These are phyloP conservation scores for Myxozyma mucilagina DNA, from an alignment of 805 yeast species.

Conservation along the genomic window DNA sequence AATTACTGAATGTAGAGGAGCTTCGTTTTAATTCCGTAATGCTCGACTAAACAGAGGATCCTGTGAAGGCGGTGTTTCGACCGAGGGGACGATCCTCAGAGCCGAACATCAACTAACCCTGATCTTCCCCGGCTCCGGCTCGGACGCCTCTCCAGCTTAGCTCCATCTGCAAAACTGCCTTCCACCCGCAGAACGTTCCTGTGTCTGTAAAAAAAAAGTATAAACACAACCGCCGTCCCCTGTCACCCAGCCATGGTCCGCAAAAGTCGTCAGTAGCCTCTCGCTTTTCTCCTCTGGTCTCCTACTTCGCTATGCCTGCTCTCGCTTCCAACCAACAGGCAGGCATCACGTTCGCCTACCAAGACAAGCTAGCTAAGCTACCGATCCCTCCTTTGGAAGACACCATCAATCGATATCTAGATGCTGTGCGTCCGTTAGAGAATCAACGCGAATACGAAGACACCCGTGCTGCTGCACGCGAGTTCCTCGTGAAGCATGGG, in stretches of 20 bases:
- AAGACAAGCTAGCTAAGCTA: conserved; percentile 58
- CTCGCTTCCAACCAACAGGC: not conserved
- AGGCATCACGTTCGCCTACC: conserved; percentile 57
- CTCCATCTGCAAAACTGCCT: not conserved
- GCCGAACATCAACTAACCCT: not conserved
- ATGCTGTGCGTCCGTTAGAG: conserved; percentile 75
- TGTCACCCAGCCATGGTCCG: not conserved
- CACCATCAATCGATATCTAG: conserved; percentile 66
- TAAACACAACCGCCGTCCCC: not conserved
- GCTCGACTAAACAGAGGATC: no score
- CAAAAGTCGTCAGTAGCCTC: not conserved
- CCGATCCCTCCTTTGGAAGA: conserved; percentile 78
- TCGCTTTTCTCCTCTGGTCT: not conserved
- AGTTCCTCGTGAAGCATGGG: conserved; percentile 57
- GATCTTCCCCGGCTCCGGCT: not conserved
- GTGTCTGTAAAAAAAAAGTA: not conserved
- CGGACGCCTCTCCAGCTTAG: not conserved
- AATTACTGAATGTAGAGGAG: no score
- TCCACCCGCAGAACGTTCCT: conserved; percentile 1
- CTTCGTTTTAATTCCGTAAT: no score
- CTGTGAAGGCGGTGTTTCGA: not conserved
- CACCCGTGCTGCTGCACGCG: conserved; percentile 59
- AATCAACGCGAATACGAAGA: conserved; percentile 66
- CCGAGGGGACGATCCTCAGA: not conserved
- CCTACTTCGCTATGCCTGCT: not conserved